These are phyloP conservation scores for Paraphaeosphaeria sporulosa DNA, from an alignment of 2,329 filamentous ascomycete genomes.

Conservation along the genomic window DNA sequence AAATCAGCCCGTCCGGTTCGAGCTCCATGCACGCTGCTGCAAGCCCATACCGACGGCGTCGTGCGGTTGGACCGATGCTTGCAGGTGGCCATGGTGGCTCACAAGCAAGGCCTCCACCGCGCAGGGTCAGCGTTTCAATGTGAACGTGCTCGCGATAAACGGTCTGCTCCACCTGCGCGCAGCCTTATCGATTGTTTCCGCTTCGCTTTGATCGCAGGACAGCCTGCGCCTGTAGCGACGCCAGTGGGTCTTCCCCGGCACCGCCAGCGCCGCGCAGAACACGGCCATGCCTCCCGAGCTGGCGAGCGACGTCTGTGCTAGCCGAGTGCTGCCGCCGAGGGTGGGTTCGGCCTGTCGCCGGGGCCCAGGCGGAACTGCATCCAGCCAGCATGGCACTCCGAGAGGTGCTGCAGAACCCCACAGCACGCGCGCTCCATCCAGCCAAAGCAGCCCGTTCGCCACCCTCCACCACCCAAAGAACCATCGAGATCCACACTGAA, in stretches of 20 bases:
- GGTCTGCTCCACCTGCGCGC: not conserved
- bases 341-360: constrained; percentile 6
- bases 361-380: constrained; percentile 30
- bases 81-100: not conserved
- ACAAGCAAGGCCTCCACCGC: constrained; percentile 10
- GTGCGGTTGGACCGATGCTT: constrained; percentile 27
- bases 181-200: constrained; percentile 12
- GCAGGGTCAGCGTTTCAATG: not conserved
- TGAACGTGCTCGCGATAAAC: not conserved
- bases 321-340: constrained; percentile 5
- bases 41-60: constrained; percentile 30
- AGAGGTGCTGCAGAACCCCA: constrained; percentile 16
- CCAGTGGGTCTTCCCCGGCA: constrained; percentile 5
- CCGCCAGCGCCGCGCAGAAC: constrained; percentile 1
- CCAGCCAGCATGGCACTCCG: constrained; percentile 13
- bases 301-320: not conserved
- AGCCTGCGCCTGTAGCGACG: not conserved
- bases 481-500: constrained; percentile 4
- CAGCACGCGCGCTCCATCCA: constrained; percentile 8
- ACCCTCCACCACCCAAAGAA: constrained; percentile 7
- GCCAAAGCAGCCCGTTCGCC: constrained; percentile 15
- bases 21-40: constrained; percentile 39
- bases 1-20: constrained; percentile 33
- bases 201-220: not conserved
- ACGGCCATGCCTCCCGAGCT: not conserved